Evolutionary conservation across 257 asterid species (phyloP), one percentile per base, ranked within the genome.

Genomic region (Agastache rugosa): DNA sequence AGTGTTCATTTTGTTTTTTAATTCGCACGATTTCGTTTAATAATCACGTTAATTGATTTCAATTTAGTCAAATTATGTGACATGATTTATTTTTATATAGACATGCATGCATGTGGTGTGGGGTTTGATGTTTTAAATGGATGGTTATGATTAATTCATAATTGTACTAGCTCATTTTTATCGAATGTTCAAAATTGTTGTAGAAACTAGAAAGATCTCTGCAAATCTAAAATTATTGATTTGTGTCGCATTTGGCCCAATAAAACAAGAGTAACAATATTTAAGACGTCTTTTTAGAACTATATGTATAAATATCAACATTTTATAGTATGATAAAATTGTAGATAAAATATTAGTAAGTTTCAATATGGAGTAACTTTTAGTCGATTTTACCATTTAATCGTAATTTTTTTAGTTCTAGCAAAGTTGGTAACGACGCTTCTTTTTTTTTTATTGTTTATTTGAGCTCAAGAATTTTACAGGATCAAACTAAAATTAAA

Each of bases 71-170:
- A 23, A 17, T 12, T 16, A 5, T 42, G 34, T 10, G 63, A 23
- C 55, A 47, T 71, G 15, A n/a, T 67, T 34, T 7, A 5, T 23
- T 53, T 16, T 60, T 67, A 47, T 56, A 75, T 22, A 62, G 27
- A 3, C 17, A 53, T 67, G 55, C 71, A 72, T 68, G 71, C 69
- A 35, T 68, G 61, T 77, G n/a, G 19, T 20, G 37, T 53, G 76
- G n/a, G 23, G 53, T 37, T 39, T 35, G 63, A 71, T 72, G 54
- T 34, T 58, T 17, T 41, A 22, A 6, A 9, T 67, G 78, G 22
- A 55, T 23, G 23, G 79, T 63, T 4, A 0, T 61, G 74, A 68
- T 72, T 66, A 14, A 67, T 67, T 66, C 56, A 2, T 20, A 3
- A 23, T 22, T 42, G 41, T 66, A 44, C 42, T 63, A 19, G 14